These are phyloP conservation scores for Tephrocybe sp. DNA, from an alignment of 768 basidiomycete genomes.

Conservation along the genomic window DNA sequence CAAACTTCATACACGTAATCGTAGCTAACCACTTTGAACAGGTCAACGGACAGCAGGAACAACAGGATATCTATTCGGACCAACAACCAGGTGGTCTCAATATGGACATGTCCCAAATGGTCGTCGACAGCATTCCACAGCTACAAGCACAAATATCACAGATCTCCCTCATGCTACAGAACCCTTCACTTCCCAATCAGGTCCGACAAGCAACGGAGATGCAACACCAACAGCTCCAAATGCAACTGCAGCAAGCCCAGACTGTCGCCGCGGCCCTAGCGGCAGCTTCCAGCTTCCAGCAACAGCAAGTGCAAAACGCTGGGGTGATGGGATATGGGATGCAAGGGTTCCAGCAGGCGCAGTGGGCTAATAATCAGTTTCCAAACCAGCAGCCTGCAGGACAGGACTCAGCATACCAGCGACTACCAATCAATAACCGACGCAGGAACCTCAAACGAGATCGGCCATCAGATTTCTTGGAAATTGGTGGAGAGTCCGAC, in stretches of 20 bases:
- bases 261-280: slow-evolving; percentile 66
- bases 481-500: slow-evolving; percentile 64
- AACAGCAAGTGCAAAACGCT: slow-evolving; percentile 43
- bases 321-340: slow-evolving; percentile 42
- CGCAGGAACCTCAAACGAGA: slow-evolving; percentile 79
- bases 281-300: slow-evolving; percentile 53
- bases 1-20: background rate
- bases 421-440: slow-evolving; percentile 79
- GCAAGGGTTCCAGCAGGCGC: slow-evolving; percentile 34
- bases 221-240: slow-evolving; percentile 79
- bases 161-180: slow-evolving; percentile 76
- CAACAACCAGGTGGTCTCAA: slow-evolving; percentile 58
- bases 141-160: slow-evolving; percentile 86
- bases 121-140: slow-evolving; percentile 75
- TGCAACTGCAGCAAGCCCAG: slow-evolving; percentile 80
- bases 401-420: slow-evolving; percentile 86
- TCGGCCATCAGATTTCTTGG: slow-evolving; percentile 81
- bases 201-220: slow-evolving; percentile 81
- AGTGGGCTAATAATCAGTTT: slow-evolving; percentile 50
- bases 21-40: slow-evolving; percentile 8
- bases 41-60: slow-evolving; percentile 34
- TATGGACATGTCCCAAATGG: slow-evolving; percentile 70
- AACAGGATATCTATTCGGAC: slow-evolving; percentile 72
- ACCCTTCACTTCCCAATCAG: slow-evolving; percentile 66
- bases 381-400: slow-evolving; percentile 63